These are phyloP conservation scores for Xylariaceae sp. DNA, from an alignment of 2,329 filamentous ascomycete species.

Conservation along the genomic window DNA sequence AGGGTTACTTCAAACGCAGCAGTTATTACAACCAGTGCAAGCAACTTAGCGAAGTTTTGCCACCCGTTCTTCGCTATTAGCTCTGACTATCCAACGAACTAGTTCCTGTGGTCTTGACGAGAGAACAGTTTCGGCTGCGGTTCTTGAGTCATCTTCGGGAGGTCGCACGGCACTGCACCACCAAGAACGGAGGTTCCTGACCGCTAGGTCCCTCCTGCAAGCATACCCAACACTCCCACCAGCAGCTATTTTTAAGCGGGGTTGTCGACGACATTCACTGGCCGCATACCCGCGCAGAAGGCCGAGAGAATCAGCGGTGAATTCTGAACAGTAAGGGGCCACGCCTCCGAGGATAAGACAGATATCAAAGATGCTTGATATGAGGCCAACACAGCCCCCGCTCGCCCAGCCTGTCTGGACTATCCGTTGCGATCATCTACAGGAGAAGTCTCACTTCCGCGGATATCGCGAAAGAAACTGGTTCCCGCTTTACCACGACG, in stretches of 20 bases:
- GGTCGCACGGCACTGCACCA: conserved; percentile 33
- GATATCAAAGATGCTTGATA: conserved; percentile 18
- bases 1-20: conserved; percentile 10
- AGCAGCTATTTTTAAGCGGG: conserved; percentile 23
- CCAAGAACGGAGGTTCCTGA: conserved; percentile 32
- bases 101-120: conserved; percentile 18
- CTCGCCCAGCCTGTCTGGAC: conserved; percentile 12
- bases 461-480: conserved; percentile 16
- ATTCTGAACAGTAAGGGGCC: conserved; percentile 14
- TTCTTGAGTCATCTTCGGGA: conserved; percentile 34
- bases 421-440: conserved; percentile 16
- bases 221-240: conserved; percentile 30
- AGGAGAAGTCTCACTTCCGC: conserved; percentile 26
- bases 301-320: conserved; percentile 31
- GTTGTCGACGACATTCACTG: conserved; percentile 25
- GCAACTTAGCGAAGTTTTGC: not conserved
- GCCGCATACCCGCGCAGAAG: conserved; percentile 22
- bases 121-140: conserved; percentile 23
- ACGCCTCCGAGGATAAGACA: conserved; percentile 19
- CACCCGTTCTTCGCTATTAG: conserved; percentile 3
- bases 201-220: conserved; percentile 32
- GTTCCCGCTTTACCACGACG: conserved; percentile 10
- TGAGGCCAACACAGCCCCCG: conserved; percentile 15
- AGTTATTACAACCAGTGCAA: not conserved
- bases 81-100: conserved; percentile 10